Base-by-base conservation (phyloP, 495 filamentous ascomycete species). In the Penicillium antarcticum region DNA sequence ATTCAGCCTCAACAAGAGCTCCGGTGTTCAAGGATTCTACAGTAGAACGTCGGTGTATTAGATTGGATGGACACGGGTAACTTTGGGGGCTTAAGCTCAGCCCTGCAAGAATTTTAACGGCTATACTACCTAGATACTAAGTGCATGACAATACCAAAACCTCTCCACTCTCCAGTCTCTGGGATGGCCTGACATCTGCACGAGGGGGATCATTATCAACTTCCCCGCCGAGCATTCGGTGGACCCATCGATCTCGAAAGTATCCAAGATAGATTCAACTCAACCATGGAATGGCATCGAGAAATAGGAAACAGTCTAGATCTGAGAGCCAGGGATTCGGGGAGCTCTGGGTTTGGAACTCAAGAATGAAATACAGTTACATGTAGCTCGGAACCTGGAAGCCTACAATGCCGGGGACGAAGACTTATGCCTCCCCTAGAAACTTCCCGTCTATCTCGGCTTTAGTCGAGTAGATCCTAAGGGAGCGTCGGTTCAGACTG, bases 21-120 rank as follows among this genome's bases (percentile, higher is more conserved):
- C 26, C 0, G 26, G 26, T 7, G 26, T 29, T 29, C 8, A 10
- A 29, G 1, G 9, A 7, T 10, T 29, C 2, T 7, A 9, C 26
- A 7, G 26, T 10, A 29, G 26, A 29, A 29, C 13, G 17, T 6
- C 41, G 12, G 5, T 43, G 9, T 41, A 42, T 42, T 13, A 21
- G 37, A 17, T 5, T 19, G 10, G 32, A 23, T n/a, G 31, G 24
- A 2, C 24, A 21, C 17, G 37, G 29, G 40, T 43, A 29, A 40
- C 32, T 13, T 1, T 33, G 23, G 13, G 34, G 29, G 14, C 51
- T 21, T 17, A 23, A 21, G 8, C 45, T 44, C 44, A 49, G 32
- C 29, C 26, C 43, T 53, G 53, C 53, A 60, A 52, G 35, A 44
- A 53, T 60, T 24, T 41, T 49, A 53, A 53, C 14, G 37, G 45